Base-by-base conservation (phyloP, 768 basidiomycete species). In the Nevesoporus exiguus region DNA sequence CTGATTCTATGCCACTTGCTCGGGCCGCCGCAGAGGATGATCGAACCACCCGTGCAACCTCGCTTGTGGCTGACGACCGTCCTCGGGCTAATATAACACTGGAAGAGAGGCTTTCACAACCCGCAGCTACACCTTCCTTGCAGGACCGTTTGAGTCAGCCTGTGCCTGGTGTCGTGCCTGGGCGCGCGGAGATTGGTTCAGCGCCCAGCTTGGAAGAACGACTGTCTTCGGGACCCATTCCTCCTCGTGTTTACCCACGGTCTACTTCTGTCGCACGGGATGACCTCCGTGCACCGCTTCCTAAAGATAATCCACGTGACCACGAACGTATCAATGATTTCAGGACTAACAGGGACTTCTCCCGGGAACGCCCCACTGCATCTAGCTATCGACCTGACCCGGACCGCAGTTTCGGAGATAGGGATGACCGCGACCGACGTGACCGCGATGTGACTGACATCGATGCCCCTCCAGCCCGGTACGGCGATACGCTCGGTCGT, bases 121-220 rank as follows among this genome's bases (percentile, higher is more conserved):
- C 71, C 39, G 59, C 63, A 3, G 60, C 68, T 31, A 47, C 66
- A 6, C 71, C 70, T 19, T 70, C 71, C 22, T 52, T 76, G 19
- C 72, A 76, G 62, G 75, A 76, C 41, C 74, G 73, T 30, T 60
- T 73, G 42, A 71, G 63, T 45, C 74, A 74, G 49, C 69, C 71
- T 51, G 59, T 40, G 5, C 19, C 48, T 51, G n/a, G 43, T 27
- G 53, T 17, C 14, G 49, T 47, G 30, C 56, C 61, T 51, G 15
- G 61, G n/a, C 63, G 67, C 14, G 52, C 46, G 42, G 68, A 69
- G 8, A 29, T 63, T 6, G 17, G 51, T 51, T 66, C 71, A 56
- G 64, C 71, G 22, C 66, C 73, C 11, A 74, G 64, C 54, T 61
- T 77, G 22, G 77, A 76, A 67, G 75, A 78, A 48, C 73, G 77